These are phyloP conservation scores for Euphrasia confusa DNA, from an alignment of 257 asterid genomes.

Conservation along the genomic window DNA sequence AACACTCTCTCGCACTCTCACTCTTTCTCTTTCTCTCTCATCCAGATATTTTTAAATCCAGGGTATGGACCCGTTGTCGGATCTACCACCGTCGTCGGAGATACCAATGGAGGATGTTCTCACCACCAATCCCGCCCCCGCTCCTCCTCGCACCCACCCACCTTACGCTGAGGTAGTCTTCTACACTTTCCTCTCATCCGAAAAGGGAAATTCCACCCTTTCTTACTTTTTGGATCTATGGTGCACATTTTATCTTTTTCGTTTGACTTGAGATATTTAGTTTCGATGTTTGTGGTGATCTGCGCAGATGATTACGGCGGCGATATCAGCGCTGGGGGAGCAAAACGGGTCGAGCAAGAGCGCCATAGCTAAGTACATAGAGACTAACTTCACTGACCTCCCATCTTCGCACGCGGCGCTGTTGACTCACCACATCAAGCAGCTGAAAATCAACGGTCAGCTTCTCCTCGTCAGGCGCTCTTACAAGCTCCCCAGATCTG, in stretches of 20 bases:
- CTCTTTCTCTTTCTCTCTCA: constrained; percentile 16
- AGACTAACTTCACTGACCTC: constrained; percentile 39
- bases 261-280: not conserved
- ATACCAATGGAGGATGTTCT: constrained; percentile 26
- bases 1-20: constrained; percentile 14
- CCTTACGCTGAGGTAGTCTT: constrained; percentile 50
- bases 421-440: constrained; percentile 53
- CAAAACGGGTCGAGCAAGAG: constrained; percentile 63
- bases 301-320: constrained; percentile 64
- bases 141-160: constrained; percentile 35
- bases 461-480: constrained; percentile 64
- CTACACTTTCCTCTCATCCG: not conserved
- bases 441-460: constrained; percentile 43
- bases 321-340: constrained; percentile 60
- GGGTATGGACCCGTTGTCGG: constrained; percentile 40
- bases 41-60: constrained; percentile 23
- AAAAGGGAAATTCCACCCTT: not conserved
- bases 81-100: constrained; percentile 34
- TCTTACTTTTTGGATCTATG: not conserved
- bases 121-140: constrained; percentile 24
- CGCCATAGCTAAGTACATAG: constrained; percentile 63
- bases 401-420: constrained; percentile 49
- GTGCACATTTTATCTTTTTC: not conserved
- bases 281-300: constrained; percentile 12
- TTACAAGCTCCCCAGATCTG: constrained; percentile 51